A percentile compares a stretch with the other conserved stretches of the same genome.
phyloP scores from a whole-genome alignment of 805 yeast species.

The Pichia insulana region DNA sequence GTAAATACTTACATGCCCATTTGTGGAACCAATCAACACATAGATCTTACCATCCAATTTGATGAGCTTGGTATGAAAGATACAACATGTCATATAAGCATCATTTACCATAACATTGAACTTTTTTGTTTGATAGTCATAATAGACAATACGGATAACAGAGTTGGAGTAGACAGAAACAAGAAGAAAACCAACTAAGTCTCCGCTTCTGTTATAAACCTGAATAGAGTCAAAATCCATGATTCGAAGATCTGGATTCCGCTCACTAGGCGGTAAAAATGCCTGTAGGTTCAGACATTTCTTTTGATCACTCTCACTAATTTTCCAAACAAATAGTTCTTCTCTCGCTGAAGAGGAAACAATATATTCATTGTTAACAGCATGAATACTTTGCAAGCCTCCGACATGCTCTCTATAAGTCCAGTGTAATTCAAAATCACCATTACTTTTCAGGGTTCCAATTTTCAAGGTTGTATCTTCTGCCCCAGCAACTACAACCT shows the following conservation, averaged over 20 bases:
- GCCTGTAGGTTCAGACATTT: constrained; percentile 39
- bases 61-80: constrained; percentile 52
- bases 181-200: constrained; percentile 38
- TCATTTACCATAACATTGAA: constrained; percentile 42
- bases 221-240: constrained; percentile 68
- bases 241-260: constrained; percentile 75
- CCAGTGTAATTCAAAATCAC: constrained; percentile 43
- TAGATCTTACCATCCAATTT: constrained; percentile 21
- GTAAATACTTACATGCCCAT: constrained; percentile 69
- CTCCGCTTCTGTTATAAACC: constrained; percentile 19
- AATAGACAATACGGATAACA: constrained; percentile 55
- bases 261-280: constrained; percentile 43
- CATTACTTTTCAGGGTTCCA: constrained; percentile 34
- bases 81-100: constrained; percentile 65
- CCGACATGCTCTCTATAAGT: constrained; percentile 76
- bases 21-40: constrained; percentile 64
- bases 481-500: constrained; percentile 64
- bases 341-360: constrained; percentile 74
- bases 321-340: constrained; percentile 76
- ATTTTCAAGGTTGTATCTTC: constrained; percentile 79
- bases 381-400: constrained; percentile 70
- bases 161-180: constrained; percentile 84
- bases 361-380: constrained; percentile 43
- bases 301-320: constrained; percentile 20
- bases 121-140: constrained; percentile 26